Evolutionary conservation across 2,329 filamentous ascomycete genomes (phyloP), one percentile per base, ranked within the genome.

Genomic region (Stachybotrys chlorohalonatus): DNA sequence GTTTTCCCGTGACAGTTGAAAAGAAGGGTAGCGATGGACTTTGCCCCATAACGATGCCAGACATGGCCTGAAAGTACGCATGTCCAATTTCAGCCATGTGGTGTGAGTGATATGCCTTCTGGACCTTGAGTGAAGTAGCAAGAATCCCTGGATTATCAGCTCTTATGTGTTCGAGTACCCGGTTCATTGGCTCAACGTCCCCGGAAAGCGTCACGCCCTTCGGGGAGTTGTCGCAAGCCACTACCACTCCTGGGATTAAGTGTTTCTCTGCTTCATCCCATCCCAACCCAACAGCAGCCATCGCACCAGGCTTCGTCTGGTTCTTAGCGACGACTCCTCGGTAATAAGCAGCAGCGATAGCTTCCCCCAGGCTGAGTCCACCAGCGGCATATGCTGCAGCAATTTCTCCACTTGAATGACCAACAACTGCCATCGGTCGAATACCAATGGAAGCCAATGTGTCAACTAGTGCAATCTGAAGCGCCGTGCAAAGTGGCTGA

Each of bases 401-500:
- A 39, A 77, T 73, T 55, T 77, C 75, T 1, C 75, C 75, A 2
- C 62, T 66, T 0, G 71, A 74, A 55, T 78, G 75, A 0, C 75
- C 75, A 3, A 75, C 66, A 0, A 73, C 69, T 1, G 64, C 67
- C 6, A 59, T 32, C 0, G 72, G 69, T 1, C 47, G 50, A 31
- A 78, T 57, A 0, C 68, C 64, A 52, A 64, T 63, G 1, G 58
- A 55, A 0, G 46, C 45, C 3, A 79, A 65, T 0, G 73, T 58
- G 15, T 76, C 67, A 0, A 76, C 65, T 0, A 80, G 58, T 0
- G 62, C 74, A 1, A 79, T 55, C 55, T 78, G 75, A 0, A 79
- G 16, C 0, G 73, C 72, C 1, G 74, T 76, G 36, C 68, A 76
- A 0, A 73, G 47, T 0, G 75, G 68, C 53, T 78, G 75, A 8